phyloP scores from a whole-genome alignment of 1,284 basidiomycete genomes.

The Pseudozyma hubeiensis region DNA sequence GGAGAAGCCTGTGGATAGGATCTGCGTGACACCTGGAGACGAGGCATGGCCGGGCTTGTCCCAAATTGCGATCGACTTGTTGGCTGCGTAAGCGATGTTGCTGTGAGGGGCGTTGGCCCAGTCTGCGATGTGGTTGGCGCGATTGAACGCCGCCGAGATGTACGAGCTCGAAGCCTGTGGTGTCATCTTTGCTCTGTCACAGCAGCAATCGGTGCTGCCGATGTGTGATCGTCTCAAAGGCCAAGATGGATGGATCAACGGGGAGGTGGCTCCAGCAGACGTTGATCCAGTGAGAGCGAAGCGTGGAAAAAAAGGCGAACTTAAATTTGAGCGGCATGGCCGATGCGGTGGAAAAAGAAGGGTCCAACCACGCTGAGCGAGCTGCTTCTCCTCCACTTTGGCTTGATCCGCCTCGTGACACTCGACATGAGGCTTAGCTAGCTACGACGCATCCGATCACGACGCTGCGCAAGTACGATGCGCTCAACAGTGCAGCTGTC shows the following conservation, averaged over 20 bases:
- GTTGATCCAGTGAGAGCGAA: neutral
- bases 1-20: conserved; percentile 45
- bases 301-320: neutral
- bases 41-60: conserved; percentile 24
- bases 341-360: conserved; percentile 13
- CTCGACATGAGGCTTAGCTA: conserved; percentile 1
- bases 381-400: conserved; percentile 5
- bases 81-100: conserved; percentile 56
- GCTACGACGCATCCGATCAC: neutral
- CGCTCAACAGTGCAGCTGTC: conserved; percentile 20
- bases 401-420: conserved; percentile 2
- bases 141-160: conserved; percentile 61
- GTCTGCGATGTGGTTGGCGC: conserved; percentile 60
- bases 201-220: neutral
- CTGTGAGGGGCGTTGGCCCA: conserved; percentile 39
- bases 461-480: conserved; percentile 2
- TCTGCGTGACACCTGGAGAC: conserved; percentile 29
- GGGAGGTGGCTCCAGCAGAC: conserved; percentile 16
- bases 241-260: too few species aligned
- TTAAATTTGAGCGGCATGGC: conserved; percentile 3
- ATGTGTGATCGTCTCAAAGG: neutral
- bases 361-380: conserved; percentile 8
- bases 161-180: conserved; percentile 49
- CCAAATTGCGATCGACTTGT: conserved; percentile 59
- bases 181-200: conserved; percentile 16